phyloP scores from a whole-genome alignment of 495 filamentous ascomycete species.

The Penicillium manginii region DNA sequence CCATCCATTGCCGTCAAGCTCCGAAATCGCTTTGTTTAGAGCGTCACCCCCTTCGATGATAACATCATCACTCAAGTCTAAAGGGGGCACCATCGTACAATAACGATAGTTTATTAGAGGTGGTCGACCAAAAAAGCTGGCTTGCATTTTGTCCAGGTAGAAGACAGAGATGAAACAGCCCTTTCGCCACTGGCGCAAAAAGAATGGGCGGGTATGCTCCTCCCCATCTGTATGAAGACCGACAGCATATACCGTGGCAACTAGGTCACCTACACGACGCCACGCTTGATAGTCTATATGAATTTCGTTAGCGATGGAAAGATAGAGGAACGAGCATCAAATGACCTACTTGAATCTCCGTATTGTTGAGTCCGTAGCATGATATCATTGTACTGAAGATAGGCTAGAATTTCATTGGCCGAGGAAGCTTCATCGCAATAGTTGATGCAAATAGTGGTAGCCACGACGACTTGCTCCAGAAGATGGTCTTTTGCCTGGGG shows the following conservation, averaged over 20 bases:
- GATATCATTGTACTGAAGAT: conserved; percentile 47
- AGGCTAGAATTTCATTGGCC: conserved; percentile 53
- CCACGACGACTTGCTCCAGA: conserved; percentile 43
- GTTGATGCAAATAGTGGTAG: conserved; percentile 46
- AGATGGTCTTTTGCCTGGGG: conserved; percentile 31
- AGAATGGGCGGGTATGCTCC: conserved; percentile 50
- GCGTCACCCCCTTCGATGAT: conserved; percentile 51
- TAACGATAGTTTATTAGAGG: conserved; percentile 59
- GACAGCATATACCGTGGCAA: conserved; percentile 57
- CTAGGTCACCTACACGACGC: conserved; percentile 55
- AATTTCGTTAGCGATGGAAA: conserved; percentile 7
- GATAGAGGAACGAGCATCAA: background rate
- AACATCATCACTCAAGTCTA: conserved; percentile 59
- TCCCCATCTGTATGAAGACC: conserved; percentile 60
- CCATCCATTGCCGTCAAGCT: conserved; percentile 60
- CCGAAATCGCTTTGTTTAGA: conserved; percentile 41
- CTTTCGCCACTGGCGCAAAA: conserved; percentile 54
- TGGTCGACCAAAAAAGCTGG: conserved; percentile 61
- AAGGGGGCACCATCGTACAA: conserved; percentile 56
- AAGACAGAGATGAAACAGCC: conserved; percentile 59
- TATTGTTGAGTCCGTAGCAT: conserved; percentile 49
- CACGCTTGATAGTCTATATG: conserved; percentile 53
- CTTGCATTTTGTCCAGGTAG: conserved; percentile 52
- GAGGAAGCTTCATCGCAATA: conserved; percentile 51
- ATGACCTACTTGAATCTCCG: conserved; percentile 55